Evolutionary conservation across 106 monocot genomes (phyloP).

Genomic region (Gastrodia elata): DNA sequence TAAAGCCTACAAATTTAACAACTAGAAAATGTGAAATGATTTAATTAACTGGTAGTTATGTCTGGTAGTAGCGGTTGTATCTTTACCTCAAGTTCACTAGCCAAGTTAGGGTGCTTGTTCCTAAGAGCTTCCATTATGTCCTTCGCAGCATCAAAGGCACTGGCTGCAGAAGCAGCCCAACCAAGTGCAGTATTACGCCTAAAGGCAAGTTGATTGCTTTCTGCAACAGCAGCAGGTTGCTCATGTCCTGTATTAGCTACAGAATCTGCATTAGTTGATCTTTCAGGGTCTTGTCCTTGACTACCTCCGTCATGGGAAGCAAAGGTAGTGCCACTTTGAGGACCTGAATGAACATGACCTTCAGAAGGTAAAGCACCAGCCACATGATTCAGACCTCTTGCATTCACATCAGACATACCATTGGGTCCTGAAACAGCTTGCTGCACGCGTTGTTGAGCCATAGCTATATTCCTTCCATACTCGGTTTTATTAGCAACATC

Average conservation of each 20-base stretch:
- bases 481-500: constrained; percentile 88
- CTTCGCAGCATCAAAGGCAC: constrained; percentile 97
- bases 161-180: constrained; percentile 75
- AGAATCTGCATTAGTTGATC: constrained; percentile 40
- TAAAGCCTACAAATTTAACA: constrained; percentile 42
- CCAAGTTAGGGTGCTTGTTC: constrained; percentile 90
- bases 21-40: not conserved
- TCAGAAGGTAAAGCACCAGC: constrained; percentile 39
- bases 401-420: constrained; percentile 46
- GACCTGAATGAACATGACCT: constrained; percentile 36
- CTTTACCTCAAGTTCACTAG: constrained; percentile 88
- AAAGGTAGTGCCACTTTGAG: constrained; percentile 27
- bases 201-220: constrained; percentile 25
- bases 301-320: constrained; percentile 55
- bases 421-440: constrained; percentile 43
- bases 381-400: constrained; percentile 30
- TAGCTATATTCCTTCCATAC: constrained; percentile 53
- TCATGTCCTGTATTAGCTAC: constrained; percentile 38
- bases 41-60: not conserved
- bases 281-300: constrained; percentile 71
- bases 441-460: constrained; percentile 77
- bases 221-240: constrained; percentile 33
- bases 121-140: constrained; percentile 98
- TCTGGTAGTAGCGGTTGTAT: not conserved
- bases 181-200: constrained; percentile 53